These are phyloP conservation scores for Chlorophyllum brunneum DNA, from an alignment of 768 basidiomycete species.

Conservation along the genomic window DNA sequence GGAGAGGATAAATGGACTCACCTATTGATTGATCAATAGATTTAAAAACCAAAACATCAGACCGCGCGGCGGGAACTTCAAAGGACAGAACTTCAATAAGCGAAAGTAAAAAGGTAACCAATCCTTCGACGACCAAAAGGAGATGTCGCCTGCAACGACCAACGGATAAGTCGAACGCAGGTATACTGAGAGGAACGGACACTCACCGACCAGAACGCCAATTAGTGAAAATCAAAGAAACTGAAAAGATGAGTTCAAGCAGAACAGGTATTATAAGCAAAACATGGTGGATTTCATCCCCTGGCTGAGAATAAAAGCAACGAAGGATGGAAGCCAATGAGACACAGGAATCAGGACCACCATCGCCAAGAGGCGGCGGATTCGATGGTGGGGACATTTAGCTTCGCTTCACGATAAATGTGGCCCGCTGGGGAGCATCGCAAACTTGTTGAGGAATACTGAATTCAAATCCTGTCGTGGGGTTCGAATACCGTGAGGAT, in stretches of 20 bases:
- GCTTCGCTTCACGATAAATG: background rate
- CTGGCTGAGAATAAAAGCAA: constrained; percentile 48
- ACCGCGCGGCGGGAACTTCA: constrained; percentile 46
- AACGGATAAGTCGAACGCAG: background rate
- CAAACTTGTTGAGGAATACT: too few relatives aligned
- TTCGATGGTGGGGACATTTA: constrained; percentile 24
- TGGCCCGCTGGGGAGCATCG: constrained; percentile 2
- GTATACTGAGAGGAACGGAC: background rate
- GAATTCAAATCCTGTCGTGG: constrained; percentile 6
- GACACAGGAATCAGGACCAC: constrained; percentile 48
- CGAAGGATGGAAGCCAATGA: constrained; percentile 70
- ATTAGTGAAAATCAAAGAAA: constrained; percentile 47
- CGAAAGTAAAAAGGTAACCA: constrained; percentile 54
- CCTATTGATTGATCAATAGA: constrained; percentile 59
- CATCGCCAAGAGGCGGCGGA: constrained; percentile 22
- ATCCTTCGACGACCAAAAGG: constrained; percentile 59
- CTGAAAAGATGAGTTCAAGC: constrained; percentile 58
- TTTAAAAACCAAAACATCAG: constrained; percentile 42
- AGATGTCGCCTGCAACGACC: constrained; percentile 42
- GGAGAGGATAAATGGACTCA: constrained; percentile 27
- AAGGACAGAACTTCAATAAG: constrained; percentile 60
- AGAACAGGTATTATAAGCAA: constrained; percentile 59
- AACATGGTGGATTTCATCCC: constrained; percentile 31
- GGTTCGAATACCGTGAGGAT: background rate
- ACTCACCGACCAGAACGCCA: constrained; percentile 48